phyloP scores from a whole-genome alignment of 139 green algal genomes.

The Chlorella ohadii region DNA sequence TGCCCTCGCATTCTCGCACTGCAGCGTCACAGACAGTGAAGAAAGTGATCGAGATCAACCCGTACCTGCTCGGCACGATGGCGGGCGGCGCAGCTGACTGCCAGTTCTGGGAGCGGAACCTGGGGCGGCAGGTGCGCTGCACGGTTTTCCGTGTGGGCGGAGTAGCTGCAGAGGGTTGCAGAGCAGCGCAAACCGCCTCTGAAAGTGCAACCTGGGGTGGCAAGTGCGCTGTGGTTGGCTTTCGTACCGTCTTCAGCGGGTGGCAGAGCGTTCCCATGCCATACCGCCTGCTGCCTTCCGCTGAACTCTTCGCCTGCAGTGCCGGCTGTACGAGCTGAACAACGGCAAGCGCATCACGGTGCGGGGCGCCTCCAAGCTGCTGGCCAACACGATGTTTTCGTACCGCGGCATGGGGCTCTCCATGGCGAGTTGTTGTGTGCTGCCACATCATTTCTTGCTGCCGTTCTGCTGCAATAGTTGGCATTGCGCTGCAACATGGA shows the following conservation, averaged over 20 bases:
- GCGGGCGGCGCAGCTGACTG: constrained; percentile 98
- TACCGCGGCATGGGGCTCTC: constrained; percentile 98
- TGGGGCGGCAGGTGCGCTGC: constrained; percentile 71
- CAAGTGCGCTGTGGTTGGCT: constrained; percentile 59
- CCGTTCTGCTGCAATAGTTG: too few species aligned
- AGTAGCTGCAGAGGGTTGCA: too few species aligned
- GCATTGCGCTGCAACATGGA: too few species aligned
- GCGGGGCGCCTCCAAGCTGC: constrained; percentile 94
- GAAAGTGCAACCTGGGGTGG: constrained; percentile 60
- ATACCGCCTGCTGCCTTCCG: too few species aligned
- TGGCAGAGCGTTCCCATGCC: too few species aligned
- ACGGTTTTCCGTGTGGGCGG: too few species aligned
- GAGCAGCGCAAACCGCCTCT: constrained; percentile 89
- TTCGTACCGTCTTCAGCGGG: too few species aligned
- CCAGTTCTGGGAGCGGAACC: constrained; percentile 52
- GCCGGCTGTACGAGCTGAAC: constrained; percentile 96
- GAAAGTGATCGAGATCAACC: constrained; percentile 99
- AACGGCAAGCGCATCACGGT: constrained; percentile 97
- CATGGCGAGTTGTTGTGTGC: constrained; percentile 74
- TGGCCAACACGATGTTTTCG: constrained; percentile 98
- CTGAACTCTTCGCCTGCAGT: too few species aligned
- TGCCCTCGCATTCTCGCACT: not conserved
- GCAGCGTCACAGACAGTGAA: constrained; percentile 96
- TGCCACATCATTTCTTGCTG: too few species aligned
- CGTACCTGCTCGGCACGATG: constrained; percentile 98